Base-by-base conservation (phyloP, 345 rosid species). In the Moricandia moricandioides region DNA sequence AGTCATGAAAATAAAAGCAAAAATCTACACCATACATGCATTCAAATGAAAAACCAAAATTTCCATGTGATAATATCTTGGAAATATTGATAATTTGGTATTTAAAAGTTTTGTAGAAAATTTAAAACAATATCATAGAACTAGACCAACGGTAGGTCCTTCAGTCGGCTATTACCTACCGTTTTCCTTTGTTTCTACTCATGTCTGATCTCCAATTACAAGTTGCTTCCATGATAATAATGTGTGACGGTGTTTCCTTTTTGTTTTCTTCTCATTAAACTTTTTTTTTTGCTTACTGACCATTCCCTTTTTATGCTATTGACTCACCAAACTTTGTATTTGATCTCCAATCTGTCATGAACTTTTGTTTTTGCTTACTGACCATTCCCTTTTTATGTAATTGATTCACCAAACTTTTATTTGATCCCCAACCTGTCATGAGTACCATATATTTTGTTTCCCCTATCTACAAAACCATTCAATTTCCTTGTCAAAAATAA, bases 101-200 rank as follows among this genome's bases (percentile, higher is more conserved):
- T 27, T 60, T 1, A 34, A 18, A n/a, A 4, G 7, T 6, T 21
- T 6, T 31, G 7, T 18, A 24, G 5, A 55, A 35, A 37, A 16
- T 39, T 0, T 4, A 59, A 63, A 27, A 16, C 13, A 51, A 21
- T 63, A 63, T 54, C 21, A 52, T 26, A 10, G 29, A 37, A 27
- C 30, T 17, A 63, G 10, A 54, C 31, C 56, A 73, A 64, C 11
- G 34, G 34, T 57, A 17, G 21, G 58, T 55, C 45, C 3, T 18
- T 30, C 37, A 57, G 13, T 17, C 21, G 34, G 78, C 71, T 16
- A 30, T 65, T 30, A 65, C 71, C 59, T 8, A 55, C 78, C 59
- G 45, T 57, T 14, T 49, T 49, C 34, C 71, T 39, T 61, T 10
- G 17, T 26, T 63, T 37, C 40, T 52, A 63, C 29, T 35, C 39